Evolutionary conservation across 345 rosid species (phyloP).

Genomic region (Theobroma cacao): DNA sequence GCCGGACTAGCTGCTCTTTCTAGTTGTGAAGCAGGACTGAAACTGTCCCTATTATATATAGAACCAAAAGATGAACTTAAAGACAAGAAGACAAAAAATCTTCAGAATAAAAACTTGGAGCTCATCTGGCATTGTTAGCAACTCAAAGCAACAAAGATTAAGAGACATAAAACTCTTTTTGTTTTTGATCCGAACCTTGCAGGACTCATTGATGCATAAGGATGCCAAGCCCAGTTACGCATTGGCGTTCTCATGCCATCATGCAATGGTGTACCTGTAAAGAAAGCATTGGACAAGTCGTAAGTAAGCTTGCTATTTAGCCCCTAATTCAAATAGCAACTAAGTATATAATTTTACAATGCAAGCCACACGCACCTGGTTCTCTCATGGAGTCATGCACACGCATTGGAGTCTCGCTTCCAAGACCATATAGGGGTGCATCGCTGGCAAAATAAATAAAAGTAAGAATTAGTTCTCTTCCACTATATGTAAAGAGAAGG

Average conservation of each 20-base stretch:
- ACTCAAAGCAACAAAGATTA: neutral
- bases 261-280: neutral
- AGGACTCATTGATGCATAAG: neutral
- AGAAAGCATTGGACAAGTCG: neutral
- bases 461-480: neutral
- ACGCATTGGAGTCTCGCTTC: constrained; percentile 89
- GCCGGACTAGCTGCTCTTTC: neutral
- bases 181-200: neutral
- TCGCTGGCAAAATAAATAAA: neutral
- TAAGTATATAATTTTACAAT: neutral
- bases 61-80: neutral
- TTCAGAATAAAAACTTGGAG: neutral
- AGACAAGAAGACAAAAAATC: neutral
- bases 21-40: neutral
- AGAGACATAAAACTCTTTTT: neutral
- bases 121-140: neutral
- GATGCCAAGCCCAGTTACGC: neutral
- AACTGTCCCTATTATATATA: neutral
- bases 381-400: constrained; percentile 90
- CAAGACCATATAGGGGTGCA: constrained; percentile 61
- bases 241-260: neutral
- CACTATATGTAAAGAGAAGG: neutral
- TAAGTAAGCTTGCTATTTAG: neutral
- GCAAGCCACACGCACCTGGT: constrained; percentile 22
- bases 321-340: neutral